Evolutionary conservation across 305 asterid genomes (phyloP), one percentile per base, ranked within the genome.

Genomic region (Lippia alba): DNA sequence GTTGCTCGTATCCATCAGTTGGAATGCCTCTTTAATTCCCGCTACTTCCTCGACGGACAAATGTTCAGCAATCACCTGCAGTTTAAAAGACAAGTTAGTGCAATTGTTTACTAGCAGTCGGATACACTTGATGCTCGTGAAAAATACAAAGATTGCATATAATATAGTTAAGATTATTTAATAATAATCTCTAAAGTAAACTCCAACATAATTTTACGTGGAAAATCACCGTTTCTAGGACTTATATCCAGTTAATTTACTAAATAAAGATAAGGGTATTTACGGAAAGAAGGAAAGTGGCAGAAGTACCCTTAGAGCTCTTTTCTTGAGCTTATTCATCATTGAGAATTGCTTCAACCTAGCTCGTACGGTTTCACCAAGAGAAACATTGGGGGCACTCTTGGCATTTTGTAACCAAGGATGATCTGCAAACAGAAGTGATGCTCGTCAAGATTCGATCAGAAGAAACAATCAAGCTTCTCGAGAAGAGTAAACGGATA

Each of bases 271-370:
- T 57, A 11, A 36, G 41, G 30, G 41, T 8, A 36, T 4, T 36
- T 0, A 36, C 41, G 41, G 41, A 36, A 36, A 36, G 41, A 36
- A 36, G 9, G 4, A 8, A 36, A 36, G 9, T 4, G 41, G 9
- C 41, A 63, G 11, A 2, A 12, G 72, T 84, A 87, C 92, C 81
- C 88, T 73, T 56, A 87, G 71, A 75, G 92, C 92, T 64, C 83
- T 74, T 74, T 87, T 87, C 85, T 87, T 87, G 56, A 87, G 84
- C 80, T 87, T 87, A 55, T 87, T 87, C 92, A 87, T 87, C 82
- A 82, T 79, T 3, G 92, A 84, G 57, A 87, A 87, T 56, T 87
- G 92, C 80, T 87, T 84, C 64, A 87, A 88, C 66, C 92, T 74
- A 62, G 92, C 81, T 70, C 84, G 77, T 10, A 87, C 92, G n/a